Base-by-base conservation (phyloP, 2,329 filamentous ascomycete genomes). In the Coleophoma eucalyptorum region DNA sequence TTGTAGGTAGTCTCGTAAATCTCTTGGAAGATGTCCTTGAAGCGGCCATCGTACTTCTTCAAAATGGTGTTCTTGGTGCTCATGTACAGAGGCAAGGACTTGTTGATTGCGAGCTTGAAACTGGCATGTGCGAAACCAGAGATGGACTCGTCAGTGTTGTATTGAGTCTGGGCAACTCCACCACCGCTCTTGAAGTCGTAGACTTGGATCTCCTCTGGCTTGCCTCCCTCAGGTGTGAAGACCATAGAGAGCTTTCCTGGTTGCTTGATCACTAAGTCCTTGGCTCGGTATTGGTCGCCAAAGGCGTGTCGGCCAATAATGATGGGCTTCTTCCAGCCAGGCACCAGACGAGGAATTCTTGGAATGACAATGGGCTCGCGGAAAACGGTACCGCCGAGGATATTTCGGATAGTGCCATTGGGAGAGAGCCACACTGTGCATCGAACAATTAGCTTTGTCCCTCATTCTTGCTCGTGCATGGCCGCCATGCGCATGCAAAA, bases 1-100 rank as follows among this genome's bases (percentile, higher is more conserved):
- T 89, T 87, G 80, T 97, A 99, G 63, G 86, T 76, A 53, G 79
- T 81, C 57, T 97, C 90, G 75, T 93, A 99, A 65, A 97, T 84
- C 67, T 95, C 89, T 81, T 99, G 89, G 84, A 99, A 99, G 72
- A 97, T 95, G 68, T 99, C 94, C 86, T 97, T 97, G 84, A 99
- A 99, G 64, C 89, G 84, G 48, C 94, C 94, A 68, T 99, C 94
- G 75, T 99, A 99, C 73, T 92, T 93, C 81, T 99, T 99, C 62
- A 99, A 78, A 64, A 99, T 99, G 62, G 94, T 99, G 81, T 97
- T 97, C 87, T 99, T 99, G 74, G 94, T 99, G 81, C 90, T 96
- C 93, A 97, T 95, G 80, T 97, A 99, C 65, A 99, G 79, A n/a
- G 94, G 94, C 60, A 96, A 78, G 57, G 78, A 78, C 82, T 96